These are phyloP conservation scores for Arthrobotrys pseudoclavata DNA, from an alignment of 2,329 filamentous ascomycete genomes.

Conservation along the genomic window DNA sequence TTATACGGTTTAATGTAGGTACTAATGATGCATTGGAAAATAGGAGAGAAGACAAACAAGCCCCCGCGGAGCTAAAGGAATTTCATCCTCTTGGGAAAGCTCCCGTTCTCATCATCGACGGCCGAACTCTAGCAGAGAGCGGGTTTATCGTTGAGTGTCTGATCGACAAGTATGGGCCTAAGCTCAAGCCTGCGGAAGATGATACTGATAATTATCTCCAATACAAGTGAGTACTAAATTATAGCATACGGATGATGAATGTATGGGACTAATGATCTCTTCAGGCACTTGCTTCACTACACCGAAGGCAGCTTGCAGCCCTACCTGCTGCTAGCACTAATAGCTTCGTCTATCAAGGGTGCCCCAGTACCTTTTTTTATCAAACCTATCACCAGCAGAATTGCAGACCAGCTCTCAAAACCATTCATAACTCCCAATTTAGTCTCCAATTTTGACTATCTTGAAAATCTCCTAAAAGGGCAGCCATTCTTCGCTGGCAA, in stretches of 20 bases:
- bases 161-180: conserved; percentile 75
- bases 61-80: conserved; percentile 80
- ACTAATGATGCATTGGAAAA: not conserved
- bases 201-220: conserved; percentile 71
- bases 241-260: not conserved
- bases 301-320: conserved; percentile 87
- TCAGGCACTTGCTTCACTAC: conserved; percentile 80
- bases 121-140: conserved; percentile 81
- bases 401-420: conserved; percentile 55
- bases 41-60: conserved; percentile 65
- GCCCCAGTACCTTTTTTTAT: conserved; percentile 77
- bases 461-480: conserved; percentile 61
- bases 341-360: conserved; percentile 73
- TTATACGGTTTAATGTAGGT: not conserved
- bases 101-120: conserved; percentile 78
- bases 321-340: conserved; percentile 74
- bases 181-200: conserved; percentile 73
- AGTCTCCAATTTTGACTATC: conserved; percentile 61
- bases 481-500: conserved; percentile 61
- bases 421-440: conserved; percentile 61
- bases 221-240: conserved; percentile 66
- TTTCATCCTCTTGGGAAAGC: conserved; percentile 90
- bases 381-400: conserved; percentile 72
- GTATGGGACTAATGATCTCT: conserved; percentile 33
- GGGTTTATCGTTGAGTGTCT: conserved; percentile 86